phyloP scores from a whole-genome alignment of 176 grass and related monocot species.

The Melocanna baccifera region DNA sequence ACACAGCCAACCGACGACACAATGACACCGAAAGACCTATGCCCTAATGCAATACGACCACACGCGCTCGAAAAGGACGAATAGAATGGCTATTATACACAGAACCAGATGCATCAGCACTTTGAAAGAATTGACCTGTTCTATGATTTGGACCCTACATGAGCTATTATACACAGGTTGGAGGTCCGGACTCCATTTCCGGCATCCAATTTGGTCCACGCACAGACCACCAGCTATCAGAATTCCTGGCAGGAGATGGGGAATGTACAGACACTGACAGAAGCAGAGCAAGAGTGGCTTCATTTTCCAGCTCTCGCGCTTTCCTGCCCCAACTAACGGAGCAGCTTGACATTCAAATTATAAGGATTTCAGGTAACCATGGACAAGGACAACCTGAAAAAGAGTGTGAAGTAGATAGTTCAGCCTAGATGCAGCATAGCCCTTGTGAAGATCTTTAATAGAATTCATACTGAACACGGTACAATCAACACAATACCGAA shows the following conservation, averaged over 20 bases:
- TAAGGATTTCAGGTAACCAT: constrained; percentile 44
- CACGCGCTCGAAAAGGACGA: constrained; percentile 11
- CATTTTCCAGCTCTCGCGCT: constrained; percentile 31
- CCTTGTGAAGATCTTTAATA: background rate
- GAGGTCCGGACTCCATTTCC: constrained; percentile 52
- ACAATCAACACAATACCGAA: constrained; percentile 3
- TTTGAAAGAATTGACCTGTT: constrained; percentile 52
- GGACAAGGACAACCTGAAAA: constrained; percentile 45
- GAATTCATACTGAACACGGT: background rate
- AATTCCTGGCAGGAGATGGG: constrained; percentile 47
- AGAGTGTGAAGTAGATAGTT: constrained; percentile 3
- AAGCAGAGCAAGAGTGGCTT: constrained; percentile 33
- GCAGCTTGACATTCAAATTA: constrained; percentile 45
- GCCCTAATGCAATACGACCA: constrained; percentile 1
- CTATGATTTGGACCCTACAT: constrained; percentile 51
- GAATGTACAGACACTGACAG: constrained; percentile 63
- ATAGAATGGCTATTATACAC: constrained; percentile 43
- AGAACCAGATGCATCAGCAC: constrained; percentile 32
- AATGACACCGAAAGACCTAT: constrained; percentile 15
- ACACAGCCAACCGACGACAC: constrained; percentile 4
- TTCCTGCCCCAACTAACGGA: constrained; percentile 41
- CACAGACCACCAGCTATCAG: constrained; percentile 54
- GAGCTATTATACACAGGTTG: constrained; percentile 58
- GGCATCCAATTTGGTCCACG: constrained; percentile 45
- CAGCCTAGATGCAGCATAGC: background rate